phyloP scores from a whole-genome alignment of 1,284 basidiomycete genomes.

The Thelephora terrestris region DNA sequence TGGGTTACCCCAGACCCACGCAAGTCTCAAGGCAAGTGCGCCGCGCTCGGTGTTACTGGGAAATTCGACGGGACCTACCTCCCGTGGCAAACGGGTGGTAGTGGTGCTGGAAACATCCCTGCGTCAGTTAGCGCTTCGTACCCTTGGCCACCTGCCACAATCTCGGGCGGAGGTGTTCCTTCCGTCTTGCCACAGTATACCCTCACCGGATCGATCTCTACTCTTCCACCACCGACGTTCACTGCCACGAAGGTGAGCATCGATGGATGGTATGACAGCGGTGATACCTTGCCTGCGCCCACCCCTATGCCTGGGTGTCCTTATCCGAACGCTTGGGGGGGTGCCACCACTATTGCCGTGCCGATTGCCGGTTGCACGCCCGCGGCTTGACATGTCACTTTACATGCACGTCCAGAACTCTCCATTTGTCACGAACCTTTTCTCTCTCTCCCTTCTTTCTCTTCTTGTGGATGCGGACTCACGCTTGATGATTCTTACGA shows the following conservation, averaged over 20 bases:
- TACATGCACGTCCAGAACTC: no score
- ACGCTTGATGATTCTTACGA: no score
- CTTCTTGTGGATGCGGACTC: no score
- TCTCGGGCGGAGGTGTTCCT: slow-evolving; percentile 28
- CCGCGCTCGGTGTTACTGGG: slow-evolving; percentile 37
- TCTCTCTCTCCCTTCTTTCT: no score
- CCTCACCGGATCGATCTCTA: slow-evolving; percentile 47
- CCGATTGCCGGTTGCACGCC: no score
- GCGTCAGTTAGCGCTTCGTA: slow-evolving; percentile 36
- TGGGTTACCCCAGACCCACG: slow-evolving; percentile 81
- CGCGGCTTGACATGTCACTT: no score
- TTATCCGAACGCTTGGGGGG: slow-evolving; percentile 47
- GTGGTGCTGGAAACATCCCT: slow-evolving; percentile 53
- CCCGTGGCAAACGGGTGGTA: slow-evolving; percentile 63
- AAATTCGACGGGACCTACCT: slow-evolving; percentile 50
- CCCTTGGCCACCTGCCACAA: slow-evolving; percentile 49
- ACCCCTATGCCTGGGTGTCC: slow-evolving; percentile 51
- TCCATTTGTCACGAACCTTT: no score
- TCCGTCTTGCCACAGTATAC: slow-evolving; percentile 61
- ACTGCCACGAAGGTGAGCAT: slow-evolving; percentile 48
- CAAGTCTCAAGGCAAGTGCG: slow-evolving; percentile 55
- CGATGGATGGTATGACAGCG: slow-evolving; percentile 63
- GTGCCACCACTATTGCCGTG: no score
- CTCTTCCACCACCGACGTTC: slow-evolving; percentile 42
- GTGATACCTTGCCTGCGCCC: slow-evolving; percentile 45